Conservation (phyloP, 352 stramenopile species). For the Pythium apleroticum region DNA sequence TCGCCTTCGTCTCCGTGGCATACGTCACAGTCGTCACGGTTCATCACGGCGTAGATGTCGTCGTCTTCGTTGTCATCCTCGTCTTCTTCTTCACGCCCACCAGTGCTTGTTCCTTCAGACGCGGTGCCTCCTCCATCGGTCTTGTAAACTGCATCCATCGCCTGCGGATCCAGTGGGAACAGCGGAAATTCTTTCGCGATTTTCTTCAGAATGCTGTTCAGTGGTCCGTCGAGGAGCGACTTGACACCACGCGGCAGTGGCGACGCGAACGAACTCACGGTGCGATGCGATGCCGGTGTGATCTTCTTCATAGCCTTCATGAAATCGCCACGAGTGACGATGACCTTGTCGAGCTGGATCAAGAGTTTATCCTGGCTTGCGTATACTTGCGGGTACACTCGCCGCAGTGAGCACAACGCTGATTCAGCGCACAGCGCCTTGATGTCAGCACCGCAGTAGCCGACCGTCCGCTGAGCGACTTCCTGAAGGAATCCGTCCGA, state of each 20-base stretch:
- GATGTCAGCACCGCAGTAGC: slow-evolving; percentile 91
- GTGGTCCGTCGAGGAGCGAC: slow-evolving; percentile 37
- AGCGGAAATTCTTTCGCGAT: slow-evolving; percentile 60
- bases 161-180: slow-evolving; percentile 51
- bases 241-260: slow-evolving; percentile 67
- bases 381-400: slow-evolving; percentile 89
- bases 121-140: slow-evolving; percentile 10
- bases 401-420: slow-evolving; percentile 83
- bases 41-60: slow-evolving; percentile 67
- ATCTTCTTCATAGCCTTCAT: slow-evolving; percentile 76
- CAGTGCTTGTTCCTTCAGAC: background rate
- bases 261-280: slow-evolving; percentile 66
- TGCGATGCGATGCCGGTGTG: slow-evolving; percentile 72
- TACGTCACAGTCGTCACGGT: slow-evolving; percentile 65
- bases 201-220: slow-evolving; percentile 43
- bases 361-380: slow-evolving; percentile 72
- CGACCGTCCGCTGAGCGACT: slow-evolving; percentile 80
- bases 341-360: slow-evolving; percentile 69
- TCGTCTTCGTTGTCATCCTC: slow-evolving; percentile 58
- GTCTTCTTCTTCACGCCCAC: slow-evolving; percentile 12
- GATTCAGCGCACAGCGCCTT: slow-evolving; percentile 91
- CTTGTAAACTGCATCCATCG: slow-evolving; percentile 37
- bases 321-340: slow-evolving; percentile 78
- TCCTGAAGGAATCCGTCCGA: slow-evolving; percentile 60
- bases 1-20: slow-evolving; percentile 65